These are phyloP conservation scores for Adansonia madagascariensis DNA, from an alignment of 441 rosid species.

Conservation along the genomic window DNA sequence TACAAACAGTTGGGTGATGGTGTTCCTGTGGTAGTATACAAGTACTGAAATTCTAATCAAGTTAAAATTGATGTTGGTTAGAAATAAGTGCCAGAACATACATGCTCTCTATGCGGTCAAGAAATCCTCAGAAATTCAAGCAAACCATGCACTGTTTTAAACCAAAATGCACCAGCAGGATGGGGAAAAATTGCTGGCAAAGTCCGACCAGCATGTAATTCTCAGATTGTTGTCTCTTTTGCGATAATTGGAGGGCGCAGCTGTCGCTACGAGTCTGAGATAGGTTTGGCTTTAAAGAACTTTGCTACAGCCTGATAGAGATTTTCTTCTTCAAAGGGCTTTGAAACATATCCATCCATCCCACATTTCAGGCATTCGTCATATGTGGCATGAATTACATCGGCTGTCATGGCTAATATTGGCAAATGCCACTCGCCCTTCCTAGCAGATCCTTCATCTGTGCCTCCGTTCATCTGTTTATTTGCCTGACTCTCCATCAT, in stretches of 20 bases:
- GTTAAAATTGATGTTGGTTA: slow-evolving; percentile 40
- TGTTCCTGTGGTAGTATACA: slow-evolving; percentile 37
- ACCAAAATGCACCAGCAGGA: slow-evolving; percentile 37
- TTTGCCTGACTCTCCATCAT: slow-evolving; percentile 73
- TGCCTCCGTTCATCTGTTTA: slow-evolving; percentile 42
- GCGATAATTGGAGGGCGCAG: background rate
- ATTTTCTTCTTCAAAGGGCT: slow-evolving; percentile 74
- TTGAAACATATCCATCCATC: slow-evolving; percentile 76
- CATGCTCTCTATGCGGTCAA: background rate
- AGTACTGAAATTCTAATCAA: slow-evolving; percentile 35
- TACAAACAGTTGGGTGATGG: slow-evolving; percentile 39
- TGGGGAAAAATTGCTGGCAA: slow-evolving; percentile 42
- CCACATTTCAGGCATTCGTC: slow-evolving; percentile 68
- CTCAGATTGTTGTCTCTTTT: background rate
- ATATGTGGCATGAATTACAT: slow-evolving; percentile 69
- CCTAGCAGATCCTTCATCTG: slow-evolving; percentile 28
- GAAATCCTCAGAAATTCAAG: slow-evolving; percentile 2
- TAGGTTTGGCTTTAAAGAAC: slow-evolving; percentile 52
- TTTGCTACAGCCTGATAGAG: slow-evolving; percentile 62
- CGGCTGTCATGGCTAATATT: slow-evolving; percentile 79
- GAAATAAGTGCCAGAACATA: slow-evolving; percentile 25
- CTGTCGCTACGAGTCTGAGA: slow-evolving; percentile 24
- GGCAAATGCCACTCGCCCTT: slow-evolving; percentile 55
- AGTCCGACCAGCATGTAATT: slow-evolving; percentile 20
- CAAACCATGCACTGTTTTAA: background rate